Evolutionary conservation across 2,329 filamentous ascomycete species (phyloP).

Genomic region (Exophiala mesophila): DNA sequence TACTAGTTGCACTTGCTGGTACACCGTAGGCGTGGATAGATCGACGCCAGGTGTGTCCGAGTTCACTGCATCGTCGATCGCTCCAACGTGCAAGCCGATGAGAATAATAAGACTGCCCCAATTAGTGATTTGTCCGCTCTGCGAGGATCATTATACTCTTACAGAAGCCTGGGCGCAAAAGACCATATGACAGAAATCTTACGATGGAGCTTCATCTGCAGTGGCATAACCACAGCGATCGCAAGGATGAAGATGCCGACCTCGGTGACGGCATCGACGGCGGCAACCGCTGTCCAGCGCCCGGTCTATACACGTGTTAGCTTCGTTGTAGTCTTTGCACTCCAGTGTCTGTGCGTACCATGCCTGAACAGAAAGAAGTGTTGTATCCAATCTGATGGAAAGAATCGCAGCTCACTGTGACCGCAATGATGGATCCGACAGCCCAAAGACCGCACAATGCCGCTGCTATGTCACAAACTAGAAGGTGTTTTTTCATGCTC

Average conservation of each 20-base stretch:
- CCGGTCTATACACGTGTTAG: conserved; percentile 22
- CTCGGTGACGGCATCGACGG: conserved; percentile 33
- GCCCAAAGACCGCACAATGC: neutral
- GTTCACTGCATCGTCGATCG: neutral
- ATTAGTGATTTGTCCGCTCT: neutral
- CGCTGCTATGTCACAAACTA: conserved; percentile 1
- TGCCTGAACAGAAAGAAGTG: conserved; percentile 5
- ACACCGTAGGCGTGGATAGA: conserved; percentile 5
- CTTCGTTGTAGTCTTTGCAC: neutral
- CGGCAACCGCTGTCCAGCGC: conserved; percentile 34
- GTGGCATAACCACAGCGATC: conserved; percentile 28
- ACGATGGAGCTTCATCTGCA: conserved; percentile 32
- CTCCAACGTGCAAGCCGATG: conserved; percentile 20
- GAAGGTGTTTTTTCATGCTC: conserved; percentile 9
- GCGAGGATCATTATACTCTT: conserved; percentile 19
- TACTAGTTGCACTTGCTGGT: conserved; percentile 11
- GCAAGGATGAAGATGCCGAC: conserved; percentile 31
- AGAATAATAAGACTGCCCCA: conserved; percentile 32
- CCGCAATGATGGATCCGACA: conserved; percentile 5
- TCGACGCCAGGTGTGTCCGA: neutral
- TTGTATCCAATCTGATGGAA: conserved; percentile 9
- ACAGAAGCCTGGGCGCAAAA: conserved; percentile 36
- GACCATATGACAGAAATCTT: conserved; percentile 31
- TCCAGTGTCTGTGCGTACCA: conserved; percentile 11
- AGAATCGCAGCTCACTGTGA: conserved; percentile 7